Evolutionary conservation across 306 rosid genomes (phyloP), one percentile per base, ranked within the genome.

Genomic region (Malus sieversii): DNA sequence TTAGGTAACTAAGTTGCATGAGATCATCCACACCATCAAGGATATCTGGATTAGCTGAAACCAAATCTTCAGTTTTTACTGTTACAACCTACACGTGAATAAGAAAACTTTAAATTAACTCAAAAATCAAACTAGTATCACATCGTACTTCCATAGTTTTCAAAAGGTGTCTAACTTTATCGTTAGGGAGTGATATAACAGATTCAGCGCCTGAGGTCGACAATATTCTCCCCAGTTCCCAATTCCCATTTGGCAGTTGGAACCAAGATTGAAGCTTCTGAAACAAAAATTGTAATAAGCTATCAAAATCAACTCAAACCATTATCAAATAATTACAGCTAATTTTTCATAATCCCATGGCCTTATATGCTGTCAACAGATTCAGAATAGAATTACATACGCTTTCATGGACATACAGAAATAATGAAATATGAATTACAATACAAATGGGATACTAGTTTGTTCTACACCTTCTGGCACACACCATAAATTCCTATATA

Each of bases 11-110:
- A 30, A 95, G 99, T 78, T 95, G 99, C 99, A 95, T 89, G 76
- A 95, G 97, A 85, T 95, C 99, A 82, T 92, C 97, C 78, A 92
- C 97, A 15, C 99, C 99, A 79, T 92, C 96, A 63, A 95, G 99
- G 83, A 95, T 95, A 78, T 92, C 97, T 55, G 99, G 99, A 88
- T 95, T 95, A 79, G 99, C 99, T 15, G 93, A 77, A 61, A 92
- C 84, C 89, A 95, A 87, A 74, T 45, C 83, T 70, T 95, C 99
- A 76, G 88, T 75, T 82, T 88, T 86, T 60, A 89, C 92, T 79
- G 85, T 92, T 59, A 85, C 86, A 84, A 90, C 93, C 99, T 95
- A 79, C 70, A 66, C 77, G 23, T 30, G 52, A 44, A 77, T n/a
- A 33, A 11, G 15, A 32, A 42, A 25, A 8, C 11, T 58, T 57